Percentiles rank a stretch among this genome's conserved stretches.
Evolutionary conservation across 2,329 filamentous ascomycete species (phyloP).

Genomic region (Stagonosporopsis chrysanthemi): DNA sequence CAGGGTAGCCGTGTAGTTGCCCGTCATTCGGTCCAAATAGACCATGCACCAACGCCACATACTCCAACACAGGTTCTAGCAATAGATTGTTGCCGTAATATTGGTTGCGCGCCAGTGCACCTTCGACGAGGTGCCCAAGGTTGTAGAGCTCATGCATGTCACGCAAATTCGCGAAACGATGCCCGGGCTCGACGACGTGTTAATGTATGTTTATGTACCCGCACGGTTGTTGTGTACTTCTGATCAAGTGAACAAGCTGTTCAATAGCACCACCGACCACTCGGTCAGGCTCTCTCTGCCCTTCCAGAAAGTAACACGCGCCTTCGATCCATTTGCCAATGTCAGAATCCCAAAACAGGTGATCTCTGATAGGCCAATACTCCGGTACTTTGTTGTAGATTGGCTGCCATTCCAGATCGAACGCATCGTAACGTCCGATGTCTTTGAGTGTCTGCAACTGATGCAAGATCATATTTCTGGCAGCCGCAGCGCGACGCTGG

Average conservation of each 20-base stretch:
- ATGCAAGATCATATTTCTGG: constrained; percentile 3
- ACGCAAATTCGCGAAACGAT: constrained; percentile 1
- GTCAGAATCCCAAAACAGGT: constrained; percentile 5
- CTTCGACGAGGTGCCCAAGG: not conserved
- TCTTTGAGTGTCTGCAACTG: constrained; percentile 3
- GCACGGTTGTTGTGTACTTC: not conserved
- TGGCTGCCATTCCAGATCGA: constrained; percentile 1
- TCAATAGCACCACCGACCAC: not conserved
- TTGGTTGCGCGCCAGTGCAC: constrained; percentile 2
- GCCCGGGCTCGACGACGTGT: not conserved
- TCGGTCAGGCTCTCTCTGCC: not conserved
- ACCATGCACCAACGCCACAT: not conserved
- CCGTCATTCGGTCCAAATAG: not conserved
- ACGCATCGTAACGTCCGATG: not conserved
- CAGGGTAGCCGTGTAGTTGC: not conserved
- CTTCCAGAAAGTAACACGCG: constrained; percentile 4
- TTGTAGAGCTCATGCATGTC: constrained; percentile 9
- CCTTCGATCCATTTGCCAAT: constrained; percentile 5
- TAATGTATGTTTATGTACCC: constrained; percentile 1
- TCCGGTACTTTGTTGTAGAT: constrained; percentile 2
- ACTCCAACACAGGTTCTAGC: constrained; percentile 3
- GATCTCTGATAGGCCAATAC: constrained; percentile 2
- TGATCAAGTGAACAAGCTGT: constrained; percentile 1
- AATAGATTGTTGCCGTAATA: constrained; percentile 1
- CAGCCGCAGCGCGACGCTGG: constrained; percentile 6